These are phyloP conservation scores for Leptographium flavum DNA, from an alignment of 2,329 filamentous ascomycete genomes.

Conservation along the genomic window DNA sequence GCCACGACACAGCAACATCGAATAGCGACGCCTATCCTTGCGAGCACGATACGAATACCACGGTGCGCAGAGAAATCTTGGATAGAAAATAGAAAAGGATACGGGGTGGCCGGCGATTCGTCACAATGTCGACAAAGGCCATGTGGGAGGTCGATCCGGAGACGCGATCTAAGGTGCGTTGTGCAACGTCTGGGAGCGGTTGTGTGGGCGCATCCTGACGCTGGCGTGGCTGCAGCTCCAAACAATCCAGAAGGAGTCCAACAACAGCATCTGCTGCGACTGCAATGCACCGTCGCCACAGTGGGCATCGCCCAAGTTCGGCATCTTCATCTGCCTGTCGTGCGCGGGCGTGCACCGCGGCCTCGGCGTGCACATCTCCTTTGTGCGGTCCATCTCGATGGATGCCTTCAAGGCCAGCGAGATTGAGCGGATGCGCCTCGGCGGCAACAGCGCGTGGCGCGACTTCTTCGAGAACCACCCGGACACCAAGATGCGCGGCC, in stretches of 20 bases:
- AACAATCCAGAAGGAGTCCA: constrained; percentile 77
- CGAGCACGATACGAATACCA: neutral
- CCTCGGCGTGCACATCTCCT: constrained; percentile 94
- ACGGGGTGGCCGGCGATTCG: neutral
- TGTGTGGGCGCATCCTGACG: neutral
- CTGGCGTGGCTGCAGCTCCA: constrained; percentile 48
- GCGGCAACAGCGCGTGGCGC: constrained; percentile 80
- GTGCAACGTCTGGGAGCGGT: no score
- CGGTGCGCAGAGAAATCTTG: neutral
- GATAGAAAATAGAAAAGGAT: neutral
- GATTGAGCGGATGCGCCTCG: constrained; percentile 84
- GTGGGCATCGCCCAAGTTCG: constrained; percentile 96
- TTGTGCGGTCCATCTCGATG: constrained; percentile 96
- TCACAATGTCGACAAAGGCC: constrained; percentile 50
- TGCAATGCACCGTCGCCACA: constrained; percentile 91
- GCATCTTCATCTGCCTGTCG: constrained; percentile 94
- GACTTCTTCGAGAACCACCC: constrained; percentile 69
- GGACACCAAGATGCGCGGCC: constrained; percentile 49
- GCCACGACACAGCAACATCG: neutral
- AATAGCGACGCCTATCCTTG: neutral
- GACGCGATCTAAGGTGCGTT: constrained; percentile 75
- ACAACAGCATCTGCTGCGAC: constrained; percentile 86
- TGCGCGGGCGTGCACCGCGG: constrained; percentile 92
- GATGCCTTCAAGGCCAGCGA: constrained; percentile 92
- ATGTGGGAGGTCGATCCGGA: constrained; percentile 99